A percentile compares a stretch with the other conserved stretches of the same genome.
Evolutionary conservation across 148 eudicot genomes (phyloP).

Genomic region (Rhododendron ferrugineum): DNA sequence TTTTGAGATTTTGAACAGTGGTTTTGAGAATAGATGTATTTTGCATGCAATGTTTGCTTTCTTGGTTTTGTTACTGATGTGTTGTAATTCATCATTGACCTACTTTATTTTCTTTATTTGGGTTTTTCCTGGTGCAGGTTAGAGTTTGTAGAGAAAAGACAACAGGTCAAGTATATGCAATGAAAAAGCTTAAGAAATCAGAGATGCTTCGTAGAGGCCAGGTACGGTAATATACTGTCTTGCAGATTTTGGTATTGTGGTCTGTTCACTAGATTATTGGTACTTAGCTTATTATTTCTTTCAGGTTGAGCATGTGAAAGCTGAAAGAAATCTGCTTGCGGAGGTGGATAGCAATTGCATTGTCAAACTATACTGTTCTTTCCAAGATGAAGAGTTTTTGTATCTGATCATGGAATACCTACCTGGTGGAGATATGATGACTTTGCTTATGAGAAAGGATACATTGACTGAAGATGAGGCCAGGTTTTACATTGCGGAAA

Average conservation of each 20-base stretch:
- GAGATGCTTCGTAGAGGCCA: constrained; percentile 99
- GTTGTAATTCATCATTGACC: not conserved
- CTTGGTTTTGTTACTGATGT: not conserved
- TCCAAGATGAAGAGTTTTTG: constrained; percentile 96
- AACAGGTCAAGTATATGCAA: constrained; percentile 85
- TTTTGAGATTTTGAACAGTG: not conserved
- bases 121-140: constrained; percentile 46
- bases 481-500: constrained; percentile 91
- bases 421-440: constrained; percentile 99
- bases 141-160: constrained; percentile 88
- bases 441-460: constrained; percentile 95
- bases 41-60: not conserved
- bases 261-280: constrained; percentile 6
- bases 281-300: constrained; percentile 19
- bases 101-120: not conserved
- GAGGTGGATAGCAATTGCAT: constrained; percentile 99
- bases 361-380: constrained; percentile 97
- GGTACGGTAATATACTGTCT: constrained; percentile 29
- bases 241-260: not conserved
- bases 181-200: constrained; percentile 96
- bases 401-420: constrained; percentile 97
- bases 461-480: constrained; percentile 93
- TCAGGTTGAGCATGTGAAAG: constrained; percentile 98
- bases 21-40: not conserved
- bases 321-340: constrained; percentile 95